Conservation (phyloP, 345 rosid genomes). For the Eucalyptus erythrocorys region DNA sequence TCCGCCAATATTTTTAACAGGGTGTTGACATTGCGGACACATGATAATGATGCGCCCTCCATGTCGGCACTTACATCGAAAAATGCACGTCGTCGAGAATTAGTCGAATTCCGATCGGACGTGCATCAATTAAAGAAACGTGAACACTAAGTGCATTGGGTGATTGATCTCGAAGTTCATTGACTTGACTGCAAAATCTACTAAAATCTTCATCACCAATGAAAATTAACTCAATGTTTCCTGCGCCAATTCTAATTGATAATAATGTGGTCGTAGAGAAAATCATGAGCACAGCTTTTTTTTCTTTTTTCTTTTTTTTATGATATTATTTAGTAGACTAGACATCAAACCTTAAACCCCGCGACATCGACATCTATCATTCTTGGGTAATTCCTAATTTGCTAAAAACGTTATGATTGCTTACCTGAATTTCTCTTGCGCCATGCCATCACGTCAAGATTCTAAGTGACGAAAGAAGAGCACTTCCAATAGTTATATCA, state of each 20-base stretch:
- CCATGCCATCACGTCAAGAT: background rate
- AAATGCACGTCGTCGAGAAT: background rate
- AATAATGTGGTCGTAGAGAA: background rate
- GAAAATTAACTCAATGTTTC: background rate
- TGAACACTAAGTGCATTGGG: background rate
- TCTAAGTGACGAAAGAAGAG: background rate
- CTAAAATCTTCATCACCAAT: background rate
- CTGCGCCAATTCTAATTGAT: background rate
- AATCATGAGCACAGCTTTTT: background rate
- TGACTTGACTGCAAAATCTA: background rate
- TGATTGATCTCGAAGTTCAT: background rate
- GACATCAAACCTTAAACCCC: background rate
- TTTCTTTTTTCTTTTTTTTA: fast-evolving
- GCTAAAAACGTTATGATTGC: background rate
- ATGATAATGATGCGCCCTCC: background rate
- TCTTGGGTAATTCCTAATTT: no score
- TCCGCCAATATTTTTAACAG: background rate
- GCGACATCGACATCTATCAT: no score
- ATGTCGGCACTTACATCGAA: background rate
- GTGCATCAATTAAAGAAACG: background rate
- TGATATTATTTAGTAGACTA: background rate
- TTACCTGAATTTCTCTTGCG: background rate
- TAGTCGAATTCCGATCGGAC: background rate
- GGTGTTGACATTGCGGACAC: background rate
- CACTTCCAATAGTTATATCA: background rate